These are phyloP conservation scores for Solanum chiquidenum DNA, from an alignment of 257 asterid genomes.

Conservation along the genomic window DNA sequence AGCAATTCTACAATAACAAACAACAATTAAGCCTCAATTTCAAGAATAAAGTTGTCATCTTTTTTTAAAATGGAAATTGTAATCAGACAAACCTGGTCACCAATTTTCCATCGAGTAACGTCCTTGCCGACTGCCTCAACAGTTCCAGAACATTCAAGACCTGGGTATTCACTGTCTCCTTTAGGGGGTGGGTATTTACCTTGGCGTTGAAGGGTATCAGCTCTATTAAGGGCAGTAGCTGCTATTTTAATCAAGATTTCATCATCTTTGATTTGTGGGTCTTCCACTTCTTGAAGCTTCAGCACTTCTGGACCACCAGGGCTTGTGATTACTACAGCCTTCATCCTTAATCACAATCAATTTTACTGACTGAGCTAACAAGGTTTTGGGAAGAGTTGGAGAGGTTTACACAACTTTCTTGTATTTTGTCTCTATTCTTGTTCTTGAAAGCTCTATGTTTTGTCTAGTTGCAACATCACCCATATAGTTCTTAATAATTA, in stretches of 20 bases:
- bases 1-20: neutral
- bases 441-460: neutral
- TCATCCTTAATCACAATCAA: slow-evolving; percentile 27
- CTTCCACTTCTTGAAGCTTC: slow-evolving; percentile 50
- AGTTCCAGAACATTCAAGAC: slow-evolving; percentile 94
- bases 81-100: slow-evolving; percentile 53
- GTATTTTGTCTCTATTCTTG: neutral
- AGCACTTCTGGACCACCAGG: slow-evolving; percentile 81
- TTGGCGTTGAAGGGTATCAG: slow-evolving; percentile 73
- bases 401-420: neutral
- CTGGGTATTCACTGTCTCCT: slow-evolving; percentile 65
- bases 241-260: slow-evolving; percentile 66
- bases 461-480: neutral
- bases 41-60: neutral
- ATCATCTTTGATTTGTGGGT: slow-evolving; percentile 55
- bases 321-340: slow-evolving; percentile 71
- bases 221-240: slow-evolving; percentile 81
- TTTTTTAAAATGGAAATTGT: neutral
- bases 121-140: slow-evolving; percentile 67
- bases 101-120: slow-evolving; percentile 72
- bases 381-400: neutral
- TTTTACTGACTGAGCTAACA: neutral
- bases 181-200: slow-evolving; percentile 65
- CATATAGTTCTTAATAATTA: neutral
- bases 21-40: neutral